Evolutionary conservation across 176 grass and related monocot species (phyloP), one percentile per base, ranked within the genome.

Genomic region (Rhynchospora tenuis): DNA sequence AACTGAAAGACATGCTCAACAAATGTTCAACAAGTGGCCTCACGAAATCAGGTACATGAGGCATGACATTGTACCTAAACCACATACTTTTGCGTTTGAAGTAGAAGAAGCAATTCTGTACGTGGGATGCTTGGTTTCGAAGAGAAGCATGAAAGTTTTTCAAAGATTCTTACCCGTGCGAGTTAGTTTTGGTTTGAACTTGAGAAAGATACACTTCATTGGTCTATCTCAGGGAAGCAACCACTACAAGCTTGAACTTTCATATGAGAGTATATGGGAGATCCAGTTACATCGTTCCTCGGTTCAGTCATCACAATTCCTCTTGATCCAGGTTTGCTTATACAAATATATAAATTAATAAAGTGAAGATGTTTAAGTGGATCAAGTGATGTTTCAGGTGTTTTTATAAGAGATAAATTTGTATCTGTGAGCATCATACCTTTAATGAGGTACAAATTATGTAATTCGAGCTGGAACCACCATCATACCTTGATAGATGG

Each of bases 251-350:
- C 90, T 97, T 77, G 92, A 97, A 82, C 87, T 97, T 85, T 92
- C 92, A 31, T 94, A 97, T 43, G 90, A 97, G 72, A 94, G 92
- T 73, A 94, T 97, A 81, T 94, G 94, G 94, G 94, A 97, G 81
- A 97, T 97, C 38, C 83, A 94, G 75, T 89, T 94, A 76, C 88
- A 94, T 24, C 67, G 85, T 52, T 93, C 92, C 51, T 83, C 80
- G 47, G 16, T n/a, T 90, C 45, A 91, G 83, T 78, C 22, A 63
- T 89, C 87, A 8, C 86, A 92, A 67, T 97, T 92, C 84, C 94
- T 94, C 79, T 84, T 91, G 80, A 85, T 94, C 66, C 92, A 94
- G 92, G 94, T 97, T 61, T 70, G 80, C 68, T 33, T 85, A 84
- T 9, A 56, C 28, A 83, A 33, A n/a, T 60, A 48, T 65, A 9